A percentile compares a stretch with the other conserved stretches of the same genome.
Evolutionary conservation across 164 flowering plant genomes (phyloP).

Genomic region (Aristolochia contorta): DNA sequence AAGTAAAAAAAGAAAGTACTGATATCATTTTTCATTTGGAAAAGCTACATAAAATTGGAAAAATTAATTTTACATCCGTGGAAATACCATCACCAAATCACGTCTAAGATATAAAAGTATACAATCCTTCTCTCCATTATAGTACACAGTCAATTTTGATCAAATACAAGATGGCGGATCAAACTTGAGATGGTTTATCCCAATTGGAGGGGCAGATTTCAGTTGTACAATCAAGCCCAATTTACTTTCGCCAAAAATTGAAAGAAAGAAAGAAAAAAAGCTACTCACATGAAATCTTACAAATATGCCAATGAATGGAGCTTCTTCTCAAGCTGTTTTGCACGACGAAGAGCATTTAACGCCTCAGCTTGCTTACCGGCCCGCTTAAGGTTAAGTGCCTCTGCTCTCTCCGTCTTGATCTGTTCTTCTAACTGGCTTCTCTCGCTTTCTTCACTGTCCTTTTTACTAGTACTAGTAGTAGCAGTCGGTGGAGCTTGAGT

Average conservation of each 20-base stretch:
- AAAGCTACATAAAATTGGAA: no score
- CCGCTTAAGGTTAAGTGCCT: conserved; percentile 72
- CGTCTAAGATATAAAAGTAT: no score
- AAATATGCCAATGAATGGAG: conserved; percentile 34
- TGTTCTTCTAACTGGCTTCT: conserved; percentile 44
- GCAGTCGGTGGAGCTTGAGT: conserved; percentile 18
- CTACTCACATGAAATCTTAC: neutral
- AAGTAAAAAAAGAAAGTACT: no score
- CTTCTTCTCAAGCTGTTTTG: conserved; percentile 75
- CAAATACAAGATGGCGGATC: no score
- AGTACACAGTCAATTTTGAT: no score
- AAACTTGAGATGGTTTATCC: no score
- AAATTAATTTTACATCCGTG: no score
- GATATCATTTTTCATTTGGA: no score
- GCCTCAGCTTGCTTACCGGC: conserved; percentile 87
- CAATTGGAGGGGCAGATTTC: no score
- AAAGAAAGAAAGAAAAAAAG: neutral
- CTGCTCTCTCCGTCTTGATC: conserved; percentile 77
- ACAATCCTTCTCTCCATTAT: no score
- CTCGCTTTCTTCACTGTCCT: conserved; percentile 41
- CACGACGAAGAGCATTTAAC: conserved; percentile 68
- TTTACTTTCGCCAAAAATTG: neutral
- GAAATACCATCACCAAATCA: no score
- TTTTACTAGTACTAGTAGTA: conserved; percentile 17
- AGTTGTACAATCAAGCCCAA: neutral